Percentiles rank a stretch among this genome's conserved stretches.
Conservation (phyloP, 352 stramenopile genomes). For the Phytophthora palmivora region DNA sequence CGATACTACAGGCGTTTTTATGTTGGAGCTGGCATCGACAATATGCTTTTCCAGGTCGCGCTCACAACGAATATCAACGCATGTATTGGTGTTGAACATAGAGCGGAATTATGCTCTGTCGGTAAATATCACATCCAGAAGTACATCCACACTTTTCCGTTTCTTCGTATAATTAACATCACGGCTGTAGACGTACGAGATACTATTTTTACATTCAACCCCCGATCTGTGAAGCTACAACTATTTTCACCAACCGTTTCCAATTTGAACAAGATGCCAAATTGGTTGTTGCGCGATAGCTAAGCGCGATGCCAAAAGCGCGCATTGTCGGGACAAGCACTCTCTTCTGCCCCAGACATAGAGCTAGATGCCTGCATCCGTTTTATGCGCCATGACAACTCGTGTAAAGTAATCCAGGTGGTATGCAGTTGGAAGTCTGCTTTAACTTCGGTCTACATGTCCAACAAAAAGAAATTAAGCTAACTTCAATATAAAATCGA, state of each 20-base stretch:
- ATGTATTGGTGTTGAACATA: not conserved
- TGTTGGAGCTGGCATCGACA: not conserved
- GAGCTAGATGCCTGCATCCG: too few species aligned
- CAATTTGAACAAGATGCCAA: conserved; percentile 1
- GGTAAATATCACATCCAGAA: not conserved
- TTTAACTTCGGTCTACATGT: too few species aligned
- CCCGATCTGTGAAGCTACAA: not conserved
- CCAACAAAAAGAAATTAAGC: too few species aligned
- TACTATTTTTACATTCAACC: not conserved
- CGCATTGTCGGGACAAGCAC: not conserved
- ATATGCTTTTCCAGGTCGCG: conserved; percentile 1
- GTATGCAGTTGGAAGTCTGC: too few species aligned
- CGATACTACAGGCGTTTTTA: not conserved
- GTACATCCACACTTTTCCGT: too few species aligned
- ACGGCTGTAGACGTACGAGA: not conserved
- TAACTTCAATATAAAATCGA: too few species aligned
- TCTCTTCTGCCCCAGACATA: too few species aligned
- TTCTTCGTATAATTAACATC: not conserved
- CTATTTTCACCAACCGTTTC: not conserved
- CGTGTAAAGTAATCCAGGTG: too few species aligned
- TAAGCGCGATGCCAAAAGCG: not conserved
- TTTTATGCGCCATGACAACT: too few species aligned
- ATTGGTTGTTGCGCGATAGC: not conserved
- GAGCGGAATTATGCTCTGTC: not conserved
- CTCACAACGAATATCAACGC: conserved; percentile 6